Base-by-base conservation (phyloP, 2,329 filamentous ascomycete species). In the Neofusicoccum parvum region DNA sequence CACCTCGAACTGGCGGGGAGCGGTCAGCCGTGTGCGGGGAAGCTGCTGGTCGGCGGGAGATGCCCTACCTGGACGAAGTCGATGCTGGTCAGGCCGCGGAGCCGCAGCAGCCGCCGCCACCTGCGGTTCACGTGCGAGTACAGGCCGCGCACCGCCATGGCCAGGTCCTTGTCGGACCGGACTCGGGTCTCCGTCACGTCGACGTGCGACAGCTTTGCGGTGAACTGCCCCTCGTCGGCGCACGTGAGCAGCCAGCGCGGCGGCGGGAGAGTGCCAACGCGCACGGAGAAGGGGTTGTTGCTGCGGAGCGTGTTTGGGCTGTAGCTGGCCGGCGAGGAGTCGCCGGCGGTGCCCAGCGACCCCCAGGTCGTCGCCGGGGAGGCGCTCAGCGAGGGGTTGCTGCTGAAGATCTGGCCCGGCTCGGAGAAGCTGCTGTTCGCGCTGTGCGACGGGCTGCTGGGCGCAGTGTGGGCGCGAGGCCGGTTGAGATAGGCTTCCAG, bases 401-500 rank as follows among this genome's bases (percentile, higher is more conserved):
- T n/a, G 49, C 71, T 72, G 53, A 75, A 75, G 9, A 75, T 67
- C 3, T 72, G 73, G 27, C 70, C 68, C 64, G 73, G 70, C 1
- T 54, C 45, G 41, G 56, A 67, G 36, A 65, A 51, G 49, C 51
- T 51, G 50, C 62, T 65, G 37, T 46, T 32, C 2, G 73, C 72
- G 10, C 72, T 73, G 3, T 68, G 73, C 10, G 69, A 71, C 32
- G 72, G 67, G 14, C 69, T 72, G 17, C 54, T 65, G 5, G 73
- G 70, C 11, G 58, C 39, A 14, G 73, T 68, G 36, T 74, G 72
- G 6, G 70, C 66, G 12, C 70, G 68, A 3, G 75, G 74, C 2
- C 75, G 68, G 64, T 79, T 79, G 15, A 80, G 73, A 49, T 73
- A 76, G 1, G 72, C 72, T 71, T 79, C 77, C 0, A 80, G 69